Conservation (phyloP, 805 yeast genomes). For the Candida gorgasii region DNA sequence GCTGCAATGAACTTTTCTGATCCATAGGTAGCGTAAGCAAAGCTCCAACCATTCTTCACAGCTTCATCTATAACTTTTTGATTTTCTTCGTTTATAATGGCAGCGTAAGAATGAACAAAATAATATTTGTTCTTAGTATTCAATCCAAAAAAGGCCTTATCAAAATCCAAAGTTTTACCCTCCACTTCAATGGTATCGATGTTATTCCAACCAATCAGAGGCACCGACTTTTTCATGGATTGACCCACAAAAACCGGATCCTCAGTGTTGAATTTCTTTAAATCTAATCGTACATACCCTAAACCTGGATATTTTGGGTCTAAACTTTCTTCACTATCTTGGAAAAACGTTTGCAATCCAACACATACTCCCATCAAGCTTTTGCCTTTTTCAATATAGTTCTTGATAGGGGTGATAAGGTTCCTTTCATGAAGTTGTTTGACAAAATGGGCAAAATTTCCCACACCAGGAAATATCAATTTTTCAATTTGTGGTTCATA, state of each 20-base stretch:
- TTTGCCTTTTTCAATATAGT: constrained; percentile 73
- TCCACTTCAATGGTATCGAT: constrained; percentile 27
- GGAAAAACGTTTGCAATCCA: constrained; percentile 85
- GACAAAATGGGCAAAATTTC: constrained; percentile 94
- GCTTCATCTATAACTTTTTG: constrained; percentile 28
- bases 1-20: constrained; percentile 83
- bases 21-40: constrained; percentile 74
- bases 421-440: constrained; percentile 61
- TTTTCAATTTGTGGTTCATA: constrained; percentile 46
- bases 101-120: constrained; percentile 95
- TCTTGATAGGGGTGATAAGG: constrained; percentile 62
- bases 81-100: constrained; percentile 46
- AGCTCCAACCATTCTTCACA: constrained; percentile 59
- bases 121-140: constrained; percentile 74
- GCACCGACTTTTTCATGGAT: constrained; percentile 72
- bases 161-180: constrained; percentile 23
- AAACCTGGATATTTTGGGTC: constrained; percentile 59
- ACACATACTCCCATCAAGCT: constrained; percentile 97
- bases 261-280: constrained; percentile 55
- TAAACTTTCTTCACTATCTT: constrained; percentile 70
- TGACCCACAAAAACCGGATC: constrained; percentile 32
- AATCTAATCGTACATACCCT: constrained; percentile 43
- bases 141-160: constrained; percentile 55
- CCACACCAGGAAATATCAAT: constrained; percentile 93
- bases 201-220: constrained; percentile 96